Evolutionary conservation across 192 early-diverging fungal species (phyloP).

Genomic region (Phycomyces nitens): DNA sequence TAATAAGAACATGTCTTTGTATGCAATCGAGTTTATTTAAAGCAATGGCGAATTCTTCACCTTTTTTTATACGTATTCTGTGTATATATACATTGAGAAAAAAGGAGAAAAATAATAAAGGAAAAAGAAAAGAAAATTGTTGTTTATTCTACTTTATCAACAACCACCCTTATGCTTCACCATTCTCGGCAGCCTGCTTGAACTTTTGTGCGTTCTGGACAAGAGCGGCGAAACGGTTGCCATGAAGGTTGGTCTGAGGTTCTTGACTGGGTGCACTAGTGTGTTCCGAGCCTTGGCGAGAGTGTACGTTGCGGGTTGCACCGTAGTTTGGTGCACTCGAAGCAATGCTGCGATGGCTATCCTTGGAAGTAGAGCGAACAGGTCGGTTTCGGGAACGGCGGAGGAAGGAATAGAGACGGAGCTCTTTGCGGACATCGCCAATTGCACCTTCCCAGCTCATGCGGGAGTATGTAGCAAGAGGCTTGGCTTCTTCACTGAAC

Average conservation of each 20-base stretch:
- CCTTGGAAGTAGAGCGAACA: background rate
- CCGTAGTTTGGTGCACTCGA: background rate
- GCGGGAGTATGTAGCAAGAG: conserved; percentile 32
- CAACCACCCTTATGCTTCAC: background rate
- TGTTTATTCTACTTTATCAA: background rate
- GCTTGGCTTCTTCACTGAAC: conserved; percentile 33
- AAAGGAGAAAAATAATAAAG: background rate
- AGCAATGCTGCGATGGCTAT: background rate
- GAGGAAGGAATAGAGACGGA: conserved; percentile 21
- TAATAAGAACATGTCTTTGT: too few relatives aligned
- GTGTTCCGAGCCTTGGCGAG: background rate
- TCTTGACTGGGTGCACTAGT: background rate
- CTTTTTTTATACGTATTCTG: too few relatives aligned
- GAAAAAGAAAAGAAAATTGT: background rate
- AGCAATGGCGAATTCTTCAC: too few relatives aligned
- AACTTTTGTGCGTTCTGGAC: conserved; percentile 21
- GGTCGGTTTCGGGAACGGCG: conserved; percentile 16
- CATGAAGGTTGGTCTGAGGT: background rate
- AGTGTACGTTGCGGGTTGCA: background rate
- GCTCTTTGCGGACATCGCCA: conserved; percentile 31
- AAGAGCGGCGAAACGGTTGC: conserved; percentile 25
- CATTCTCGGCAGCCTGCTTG: conserved; percentile 16
- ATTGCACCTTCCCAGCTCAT: conserved; percentile 40
- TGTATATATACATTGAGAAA: too few relatives aligned
- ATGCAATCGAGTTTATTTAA: too few relatives aligned